These are phyloP conservation scores for Lecanicillium sp. DNA, from an alignment of 2,329 filamentous ascomycete species.

Conservation along the genomic window DNA sequence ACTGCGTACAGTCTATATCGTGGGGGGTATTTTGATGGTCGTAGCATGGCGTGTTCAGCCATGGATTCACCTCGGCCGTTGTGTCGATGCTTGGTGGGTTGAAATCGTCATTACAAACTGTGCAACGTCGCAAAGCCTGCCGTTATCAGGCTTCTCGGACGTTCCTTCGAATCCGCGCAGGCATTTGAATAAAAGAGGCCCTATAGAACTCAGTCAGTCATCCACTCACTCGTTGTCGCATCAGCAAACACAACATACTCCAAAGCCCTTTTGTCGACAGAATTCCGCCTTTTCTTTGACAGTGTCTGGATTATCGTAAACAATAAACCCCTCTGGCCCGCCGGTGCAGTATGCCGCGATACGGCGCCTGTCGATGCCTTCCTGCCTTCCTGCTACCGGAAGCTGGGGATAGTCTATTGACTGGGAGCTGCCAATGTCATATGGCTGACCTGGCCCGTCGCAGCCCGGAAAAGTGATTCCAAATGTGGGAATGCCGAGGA, in stretches of 20 bases:
- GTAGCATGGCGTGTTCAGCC: no score
- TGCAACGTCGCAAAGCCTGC: slow-evolving; percentile 55
- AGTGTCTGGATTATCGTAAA: slow-evolving; percentile 72
- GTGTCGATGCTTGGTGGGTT: no score
- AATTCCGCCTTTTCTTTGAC: slow-evolving; percentile 70
- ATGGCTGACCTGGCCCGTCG: slow-evolving; percentile 57
- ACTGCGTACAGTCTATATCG: no score
- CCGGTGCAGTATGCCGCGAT: slow-evolving; percentile 68
- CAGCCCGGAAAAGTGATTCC: slow-evolving; percentile 68
- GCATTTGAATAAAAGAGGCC: slow-evolving; percentile 80
- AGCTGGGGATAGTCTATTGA: slow-evolving; percentile 72
- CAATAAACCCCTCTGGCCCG: slow-evolving; percentile 70
- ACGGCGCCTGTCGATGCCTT: slow-evolving; percentile 60
- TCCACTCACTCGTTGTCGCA: slow-evolving; percentile 10
- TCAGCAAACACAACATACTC: slow-evolving; percentile 37
- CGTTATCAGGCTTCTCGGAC: slow-evolving; percentile 51
- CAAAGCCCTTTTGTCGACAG: slow-evolving; percentile 64
- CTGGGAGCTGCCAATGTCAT: slow-evolving; percentile 48
- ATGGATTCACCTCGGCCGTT: no score
- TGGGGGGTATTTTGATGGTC: no score
- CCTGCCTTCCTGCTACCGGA: slow-evolving; percentile 54
- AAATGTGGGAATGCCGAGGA: slow-evolving; percentile 70
- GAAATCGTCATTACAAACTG: slow-evolving; percentile 31
- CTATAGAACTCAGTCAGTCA: slow-evolving; percentile 28
- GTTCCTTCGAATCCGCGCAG: slow-evolving; percentile 59